Evolutionary conservation across 331 rosid species (phyloP).

Genomic region (Erythrophleum ivorense): DNA sequence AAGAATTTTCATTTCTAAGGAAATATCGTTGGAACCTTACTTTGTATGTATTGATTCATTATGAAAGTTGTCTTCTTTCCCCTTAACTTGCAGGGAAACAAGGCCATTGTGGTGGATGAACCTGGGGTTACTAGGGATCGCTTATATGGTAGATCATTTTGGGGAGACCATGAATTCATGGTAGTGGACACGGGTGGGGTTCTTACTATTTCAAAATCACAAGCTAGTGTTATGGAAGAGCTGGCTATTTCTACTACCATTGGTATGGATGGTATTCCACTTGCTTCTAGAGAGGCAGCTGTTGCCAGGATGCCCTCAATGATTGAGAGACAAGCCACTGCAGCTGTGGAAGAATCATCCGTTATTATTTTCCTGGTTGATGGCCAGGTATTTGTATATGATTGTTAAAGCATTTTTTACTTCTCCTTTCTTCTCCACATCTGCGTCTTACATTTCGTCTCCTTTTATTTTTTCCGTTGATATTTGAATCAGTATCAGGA

Average conservation of each 20-base stretch:
- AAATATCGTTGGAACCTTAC: slow-evolving; percentile 21
- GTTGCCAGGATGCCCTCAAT: slow-evolving; percentile 97
- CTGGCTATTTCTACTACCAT: slow-evolving; percentile 82
- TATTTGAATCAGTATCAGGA: slow-evolving; percentile 21
- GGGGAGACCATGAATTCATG: slow-evolving; percentile 94
- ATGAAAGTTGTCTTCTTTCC: slow-evolving; percentile 17
- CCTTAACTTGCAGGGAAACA: slow-evolving; percentile 69
- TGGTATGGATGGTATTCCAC: slow-evolving; percentile 98
- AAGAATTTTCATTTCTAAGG: slow-evolving; percentile 31
- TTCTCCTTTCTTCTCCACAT: slow-evolving; percentile 26
- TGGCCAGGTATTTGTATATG: slow-evolving; percentile 74
- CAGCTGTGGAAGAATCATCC: slow-evolving; percentile 93
- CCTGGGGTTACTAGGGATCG: slow-evolving; percentile 99
- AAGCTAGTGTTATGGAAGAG: slow-evolving; percentile 78
- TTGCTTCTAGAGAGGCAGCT: slow-evolving; percentile 89
- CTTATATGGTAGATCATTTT: slow-evolving; percentile 87
- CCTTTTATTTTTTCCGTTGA: slow-evolving; percentile 1
- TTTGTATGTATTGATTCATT: not conserved
- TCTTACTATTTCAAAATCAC: slow-evolving; percentile 83
- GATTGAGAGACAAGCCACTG: slow-evolving; percentile 91
- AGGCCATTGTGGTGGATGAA: slow-evolving; percentile 97
- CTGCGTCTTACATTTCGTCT: not conserved
- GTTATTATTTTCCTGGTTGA: slow-evolving; percentile 83
- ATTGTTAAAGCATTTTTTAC: not conserved
- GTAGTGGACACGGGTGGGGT: slow-evolving; percentile 98